Base-by-base conservation (phyloP, 179 eudicot species). In the Camellia oleifera region DNA sequence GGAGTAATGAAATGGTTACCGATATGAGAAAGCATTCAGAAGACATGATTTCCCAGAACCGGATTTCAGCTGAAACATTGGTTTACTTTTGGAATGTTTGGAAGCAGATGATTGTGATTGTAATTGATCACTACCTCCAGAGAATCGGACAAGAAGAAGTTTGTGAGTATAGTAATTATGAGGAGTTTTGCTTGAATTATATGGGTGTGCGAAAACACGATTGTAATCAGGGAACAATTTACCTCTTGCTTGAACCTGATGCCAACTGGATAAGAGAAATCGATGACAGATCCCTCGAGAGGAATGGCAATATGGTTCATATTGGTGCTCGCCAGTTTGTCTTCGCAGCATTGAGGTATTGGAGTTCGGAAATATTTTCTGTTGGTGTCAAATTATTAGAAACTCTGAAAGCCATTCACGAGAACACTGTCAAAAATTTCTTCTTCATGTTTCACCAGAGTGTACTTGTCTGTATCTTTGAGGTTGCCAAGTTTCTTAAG, bases 121-220 rank as follows among this genome's bases (percentile, higher is more conserved):
- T 89, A 50, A 78, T 85, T 12, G 74, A 74, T 72, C 80, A 50
- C 53, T 82, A 50, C 53, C 79, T 89, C 20, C 77, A 67, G 20
- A 12, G 50, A 8, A 11, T 82, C 53, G 83, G 72, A 17, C 23
- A 13, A 1, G 72, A 65, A 13, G 80, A 85, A 54, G 23, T 3
- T 11, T 44, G 6, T 61, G 78, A 74, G 7, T 45, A 57, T 45
- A 26, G 18, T n/a, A 75, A 45, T 67, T 56, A 73, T 56, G 87
- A 74, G 23, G 87, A 83, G 44, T 83, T 89, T 65, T 83, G 83
- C 75, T 76, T 87, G 13, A 81, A 84, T 52, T 89, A 80, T 78
- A 84, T 89, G 14, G 91, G 90, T n/a, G 83, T 89, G 46, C 77
- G 88, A 57, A 87, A 54, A 75, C 50, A 73, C 32, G 14, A 77